Conservation (phyloP, 371 early-diverging fungal genomes). For the Racocetra persica region DNA sequence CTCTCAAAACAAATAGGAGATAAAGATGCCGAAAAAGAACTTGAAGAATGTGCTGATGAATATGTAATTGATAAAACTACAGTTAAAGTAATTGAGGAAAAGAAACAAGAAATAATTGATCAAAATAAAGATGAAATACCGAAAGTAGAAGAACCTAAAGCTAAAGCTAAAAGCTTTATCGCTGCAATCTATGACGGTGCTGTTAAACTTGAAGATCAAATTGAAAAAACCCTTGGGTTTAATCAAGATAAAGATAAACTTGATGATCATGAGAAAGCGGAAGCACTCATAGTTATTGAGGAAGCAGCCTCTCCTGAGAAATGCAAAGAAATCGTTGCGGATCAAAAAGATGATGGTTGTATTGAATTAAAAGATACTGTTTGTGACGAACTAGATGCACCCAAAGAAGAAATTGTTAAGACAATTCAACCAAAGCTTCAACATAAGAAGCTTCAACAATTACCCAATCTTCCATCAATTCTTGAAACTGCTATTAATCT, state of each 20-base stretch:
- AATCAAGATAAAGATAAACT: too few species aligned
- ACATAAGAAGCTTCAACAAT: not conserved
- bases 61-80: not conserved
- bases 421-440: not conserved
- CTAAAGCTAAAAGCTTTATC: too few species aligned
- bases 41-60: not conserved
- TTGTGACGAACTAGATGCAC: too few species aligned
- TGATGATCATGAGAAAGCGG: too few species aligned
- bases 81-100: conserved; percentile 12
- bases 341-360: too few species aligned
- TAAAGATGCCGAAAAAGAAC: not conserved
- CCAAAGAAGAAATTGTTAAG: not conserved
- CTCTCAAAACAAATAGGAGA: not conserved
- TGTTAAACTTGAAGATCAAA: not conserved
- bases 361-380: too few species aligned
- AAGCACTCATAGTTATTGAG: too few species aligned
- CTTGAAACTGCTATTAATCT: too few species aligned
- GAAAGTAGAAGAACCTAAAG: not conserved
- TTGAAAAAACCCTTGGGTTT: not conserved
- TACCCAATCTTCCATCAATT: too few species aligned
- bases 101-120: not conserved
- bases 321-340: not conserved
- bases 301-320: not conserved
- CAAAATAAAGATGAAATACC: too few species aligned
- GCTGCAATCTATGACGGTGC: not conserved